phyloP scores from a whole-genome alignment of 2,329 filamentous ascomycete species.

The Eurotiales sp. region DNA sequence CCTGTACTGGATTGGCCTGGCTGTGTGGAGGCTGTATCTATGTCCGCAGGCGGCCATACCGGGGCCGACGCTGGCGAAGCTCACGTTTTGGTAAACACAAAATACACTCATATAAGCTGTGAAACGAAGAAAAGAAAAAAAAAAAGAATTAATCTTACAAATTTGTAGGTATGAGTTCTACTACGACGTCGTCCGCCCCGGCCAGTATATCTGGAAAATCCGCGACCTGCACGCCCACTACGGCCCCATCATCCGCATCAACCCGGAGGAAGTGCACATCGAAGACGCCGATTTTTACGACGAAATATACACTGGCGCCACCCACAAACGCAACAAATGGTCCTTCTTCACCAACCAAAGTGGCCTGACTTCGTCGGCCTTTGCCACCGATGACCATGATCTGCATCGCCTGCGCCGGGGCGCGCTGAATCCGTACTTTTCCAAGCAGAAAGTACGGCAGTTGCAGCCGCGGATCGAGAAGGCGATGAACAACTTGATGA shows the following conservation, averaged over 20 bases:
- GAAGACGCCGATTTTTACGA: constrained; percentile 32
- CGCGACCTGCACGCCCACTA: constrained; percentile 24
- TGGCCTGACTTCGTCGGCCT: constrained; percentile 16
- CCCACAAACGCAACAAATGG: constrained; percentile 27
- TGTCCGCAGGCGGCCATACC: not conserved
- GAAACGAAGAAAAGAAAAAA: no score
- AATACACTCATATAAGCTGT: no score
- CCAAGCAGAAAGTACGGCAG: constrained; percentile 11
- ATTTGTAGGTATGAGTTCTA: constrained; percentile 23
- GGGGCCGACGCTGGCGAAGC: not conserved
- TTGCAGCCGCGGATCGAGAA: not conserved
- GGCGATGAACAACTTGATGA: not conserved
- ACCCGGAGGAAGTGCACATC: constrained; percentile 32
- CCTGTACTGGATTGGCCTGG: not conserved
- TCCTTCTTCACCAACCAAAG: constrained; percentile 15
- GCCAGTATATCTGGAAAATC: constrained; percentile 22
- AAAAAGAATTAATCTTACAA: no score
- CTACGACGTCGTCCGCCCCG: constrained; percentile 21
- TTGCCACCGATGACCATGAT: constrained; percentile 20
- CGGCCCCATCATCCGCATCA: constrained; percentile 33
- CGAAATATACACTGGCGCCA: constrained; percentile 27
- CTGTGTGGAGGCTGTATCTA: not conserved
- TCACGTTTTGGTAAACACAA: not conserved
- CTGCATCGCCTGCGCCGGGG: constrained; percentile 23
- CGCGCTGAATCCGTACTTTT: constrained; percentile 23